Conservation (phyloP, 495 filamentous ascomycete genomes). For the Jackrogersella multiformis region DNA sequence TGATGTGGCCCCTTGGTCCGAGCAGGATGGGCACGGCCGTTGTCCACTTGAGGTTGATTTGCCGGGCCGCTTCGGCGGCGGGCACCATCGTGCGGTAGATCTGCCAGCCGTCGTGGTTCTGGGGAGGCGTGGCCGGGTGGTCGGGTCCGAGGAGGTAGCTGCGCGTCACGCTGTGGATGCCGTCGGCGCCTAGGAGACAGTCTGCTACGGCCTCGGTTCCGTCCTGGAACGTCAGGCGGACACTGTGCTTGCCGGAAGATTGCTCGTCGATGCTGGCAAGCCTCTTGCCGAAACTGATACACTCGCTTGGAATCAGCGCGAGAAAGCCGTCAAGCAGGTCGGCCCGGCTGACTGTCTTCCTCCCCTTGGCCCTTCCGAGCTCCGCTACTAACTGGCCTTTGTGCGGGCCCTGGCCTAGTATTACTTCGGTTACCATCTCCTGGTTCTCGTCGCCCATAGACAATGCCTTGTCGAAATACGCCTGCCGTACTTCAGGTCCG, state of each 20-base stretch:
- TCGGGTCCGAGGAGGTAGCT: conserved; percentile 50
- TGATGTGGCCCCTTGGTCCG: conserved; percentile 50
- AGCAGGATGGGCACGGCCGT: conserved; percentile 48
- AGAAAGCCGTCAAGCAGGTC: conserved; percentile 49
- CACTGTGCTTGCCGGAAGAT: conserved; percentile 21
- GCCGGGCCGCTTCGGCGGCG: conserved; percentile 39
- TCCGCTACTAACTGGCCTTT: conserved; percentile 48
- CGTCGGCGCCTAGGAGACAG: conserved; percentile 57
- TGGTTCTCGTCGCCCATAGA: conserved; percentile 46
- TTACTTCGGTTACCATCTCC: conserved; percentile 50
- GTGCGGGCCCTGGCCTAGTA: conserved; percentile 46
- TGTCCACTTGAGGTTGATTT: conserved; percentile 46
- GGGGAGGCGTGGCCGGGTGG: conserved; percentile 51
- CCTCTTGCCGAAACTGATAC: conserved; percentile 46
- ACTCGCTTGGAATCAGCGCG: conserved; percentile 39
- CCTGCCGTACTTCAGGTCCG: conserved; percentile 45
- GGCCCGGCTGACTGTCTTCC: conserved; percentile 51
- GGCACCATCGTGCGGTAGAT: conserved; percentile 56
- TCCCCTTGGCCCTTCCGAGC: conserved; percentile 51
- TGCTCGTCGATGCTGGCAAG: conserved; percentile 39
- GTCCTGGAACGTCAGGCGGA: conserved; percentile 50
- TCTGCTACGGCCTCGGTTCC: conserved; percentile 44
- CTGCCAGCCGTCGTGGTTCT: conserved; percentile 55
- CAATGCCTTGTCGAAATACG: conserved; percentile 50
- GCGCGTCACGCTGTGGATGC: conserved; percentile 56